Evolutionary conservation across 768 basidiomycete species (phyloP), one percentile per base, ranked within the genome.

Genomic region (Mrakia frigida): DNA sequence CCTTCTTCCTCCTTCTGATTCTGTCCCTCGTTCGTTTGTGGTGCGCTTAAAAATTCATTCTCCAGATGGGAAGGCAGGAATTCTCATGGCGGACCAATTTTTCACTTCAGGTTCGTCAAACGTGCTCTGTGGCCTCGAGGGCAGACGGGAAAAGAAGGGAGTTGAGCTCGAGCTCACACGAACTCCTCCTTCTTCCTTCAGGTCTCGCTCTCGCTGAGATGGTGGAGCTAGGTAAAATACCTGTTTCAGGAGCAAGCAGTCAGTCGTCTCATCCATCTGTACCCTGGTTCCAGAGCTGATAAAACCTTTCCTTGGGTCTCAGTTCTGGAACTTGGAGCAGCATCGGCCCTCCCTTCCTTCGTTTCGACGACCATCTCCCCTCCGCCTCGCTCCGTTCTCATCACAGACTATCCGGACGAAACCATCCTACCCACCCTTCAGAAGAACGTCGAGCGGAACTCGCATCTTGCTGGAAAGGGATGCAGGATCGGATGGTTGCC

Each of bases 151-250:
- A 37, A 31, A 31, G 33, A 65, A 61, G 60, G 60, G 23, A n/a
- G 33, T 4, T 56, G 53, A 53, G 21, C 56, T 73, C 60, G 39
- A 46, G 35, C 72, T 46, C 60, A 60, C 18, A 46, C 46, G 46
- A 50, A 1, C 31, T 25, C 35, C 28, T 46, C 41, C 25, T 28
- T 43, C 35, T 60, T 21, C 60, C 5, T 10, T 56, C 72, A 73
- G 73, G 65, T n/a, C 65, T 68, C 39, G 73, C 39, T 43, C 61
- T 74, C 28, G 73, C 73, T 5, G 73, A 74, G 61, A 63, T 74
- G 61, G 46, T 74, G n/a, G 73, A 74, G 7, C 46, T 46, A 3
- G 73, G 31, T 10, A 31, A 14, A 2, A 74, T 74, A n/a, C 73
- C 73, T 6, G n/a, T 52, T n/a, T 6, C 63, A 9, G 46, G 46